These are phyloP conservation scores for Starmerella cellae DNA, from an alignment of 805 yeast species.

Conservation along the genomic window DNA sequence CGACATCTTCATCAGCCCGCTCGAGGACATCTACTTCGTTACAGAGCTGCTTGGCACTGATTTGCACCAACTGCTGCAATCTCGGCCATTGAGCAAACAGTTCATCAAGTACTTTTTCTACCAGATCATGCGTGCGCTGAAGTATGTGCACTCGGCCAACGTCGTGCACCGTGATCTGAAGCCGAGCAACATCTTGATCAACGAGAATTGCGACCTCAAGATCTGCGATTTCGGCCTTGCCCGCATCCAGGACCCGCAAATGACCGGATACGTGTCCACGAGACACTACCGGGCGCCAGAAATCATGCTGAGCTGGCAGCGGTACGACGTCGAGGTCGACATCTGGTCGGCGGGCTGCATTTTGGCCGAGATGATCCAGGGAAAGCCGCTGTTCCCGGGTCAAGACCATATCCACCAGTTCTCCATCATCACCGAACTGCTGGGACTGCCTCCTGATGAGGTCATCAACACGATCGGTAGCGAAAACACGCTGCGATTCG, in stretches of 20 bases:
- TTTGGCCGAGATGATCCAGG: conserved; percentile 94
- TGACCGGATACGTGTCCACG: conserved; percentile 97
- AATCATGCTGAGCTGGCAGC: conserved; percentile 97
- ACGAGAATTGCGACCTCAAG: conserved; percentile 81
- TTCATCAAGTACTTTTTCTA: conserved; percentile 93
- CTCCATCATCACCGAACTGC: conserved; percentile 85
- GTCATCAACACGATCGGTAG: conserved; percentile 93
- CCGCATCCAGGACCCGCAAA: conserved; percentile 94
- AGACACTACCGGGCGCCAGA: conserved; percentile 96
- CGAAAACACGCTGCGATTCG: conserved; percentile 87
- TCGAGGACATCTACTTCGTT: conserved; percentile 90
- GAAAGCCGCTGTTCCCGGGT: conserved; percentile 94
- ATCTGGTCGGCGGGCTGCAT: conserved; percentile 98
- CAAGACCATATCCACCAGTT: conserved; percentile 98
- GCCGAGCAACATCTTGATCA: conserved; percentile 66
- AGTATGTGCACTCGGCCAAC: conserved; percentile 84
- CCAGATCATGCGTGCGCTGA: conserved; percentile 78
- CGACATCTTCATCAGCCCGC: conserved; percentile 85
- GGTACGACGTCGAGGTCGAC: conserved; percentile 91
- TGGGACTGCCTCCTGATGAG: conserved; percentile 93
- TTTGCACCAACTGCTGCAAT: conserved; percentile 75
- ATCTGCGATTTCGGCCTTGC: conserved; percentile 93
- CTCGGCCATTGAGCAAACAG: conserved; percentile 89
- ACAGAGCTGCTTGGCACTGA: conserved; percentile 97
- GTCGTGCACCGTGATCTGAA: conserved; percentile 82